Conservation (phyloP, 176 grass and related monocot genomes). For the Secale cereale region DNA sequence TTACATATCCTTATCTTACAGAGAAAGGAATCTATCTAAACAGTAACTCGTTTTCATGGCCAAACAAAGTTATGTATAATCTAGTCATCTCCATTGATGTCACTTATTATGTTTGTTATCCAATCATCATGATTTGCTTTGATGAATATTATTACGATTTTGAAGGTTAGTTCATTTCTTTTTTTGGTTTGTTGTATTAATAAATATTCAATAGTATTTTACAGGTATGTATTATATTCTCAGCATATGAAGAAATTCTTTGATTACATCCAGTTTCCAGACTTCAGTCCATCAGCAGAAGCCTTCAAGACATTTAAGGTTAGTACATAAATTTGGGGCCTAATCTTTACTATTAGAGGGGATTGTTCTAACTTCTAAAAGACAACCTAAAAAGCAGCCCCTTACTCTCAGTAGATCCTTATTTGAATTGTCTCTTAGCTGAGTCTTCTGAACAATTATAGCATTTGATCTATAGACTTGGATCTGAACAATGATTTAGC, state of each 20-base stretch:
- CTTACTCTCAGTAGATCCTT: background rate
- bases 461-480: background rate
- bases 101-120: background rate
- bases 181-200: background rate
- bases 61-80: background rate
- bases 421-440: background rate
- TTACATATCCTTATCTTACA: background rate
- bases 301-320: slow-evolving; percentile 73
- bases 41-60: background rate
- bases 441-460: background rate
- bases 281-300: slow-evolving; percentile 60
- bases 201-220: background rate
- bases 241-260: slow-evolving; percentile 56
- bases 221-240: slow-evolving; percentile 51
- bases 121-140: background rate
- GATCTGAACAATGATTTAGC: background rate
- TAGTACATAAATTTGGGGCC: background rate
- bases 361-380: background rate
- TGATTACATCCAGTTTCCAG: slow-evolving; percentile 48
- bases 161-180: background rate
- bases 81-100: background rate
- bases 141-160: background rate
- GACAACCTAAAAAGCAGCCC: background rate
- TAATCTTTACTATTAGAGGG: background rate
- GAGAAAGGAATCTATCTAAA: background rate